Percentiles rank a stretch among this genome's conserved stretches.
phyloP scores from a whole-genome alignment of 371 early-diverging fungal genomes.

The Rhizopus sp. region DNA sequence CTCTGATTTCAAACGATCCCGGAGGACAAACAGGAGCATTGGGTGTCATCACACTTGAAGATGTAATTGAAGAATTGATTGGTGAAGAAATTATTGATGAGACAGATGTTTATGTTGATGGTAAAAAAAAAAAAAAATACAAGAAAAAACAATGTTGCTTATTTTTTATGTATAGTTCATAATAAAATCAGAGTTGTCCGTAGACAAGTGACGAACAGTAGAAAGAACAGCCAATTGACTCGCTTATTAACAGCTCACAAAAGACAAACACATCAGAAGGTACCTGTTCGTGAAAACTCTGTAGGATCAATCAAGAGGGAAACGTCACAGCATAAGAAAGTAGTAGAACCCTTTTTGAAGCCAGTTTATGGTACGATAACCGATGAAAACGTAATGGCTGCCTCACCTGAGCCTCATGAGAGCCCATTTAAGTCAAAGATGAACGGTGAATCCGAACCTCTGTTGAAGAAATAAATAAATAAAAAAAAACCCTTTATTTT shows the following conservation, averaged over 20 bases:
- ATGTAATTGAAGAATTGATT: conserved; percentile 96
- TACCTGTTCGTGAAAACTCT: conserved; percentile 18
- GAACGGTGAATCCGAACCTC: conserved; percentile 19
- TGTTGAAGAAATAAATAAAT: conserved; percentile 14
- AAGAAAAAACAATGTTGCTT: neutral
- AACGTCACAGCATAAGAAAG: conserved; percentile 12
- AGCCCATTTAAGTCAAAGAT: neutral
- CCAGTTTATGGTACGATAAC: conserved; percentile 26
- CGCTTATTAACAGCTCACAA: conserved; percentile 27
- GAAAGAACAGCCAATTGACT: conserved; percentile 26
- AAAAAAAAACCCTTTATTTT: neutral
- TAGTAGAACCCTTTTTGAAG: conserved; percentile 28
- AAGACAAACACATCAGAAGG: conserved; percentile 7
- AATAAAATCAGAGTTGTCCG: conserved; percentile 33
- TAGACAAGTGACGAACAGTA: conserved; percentile 24
- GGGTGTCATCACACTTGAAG: conserved; percentile 95
- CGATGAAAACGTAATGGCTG: conserved; percentile 10
- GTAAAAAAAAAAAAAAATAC: conserved; percentile 28
- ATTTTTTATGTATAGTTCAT: conserved; percentile 19
- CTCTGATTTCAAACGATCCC: conserved; percentile 69
- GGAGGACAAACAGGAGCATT: conserved; percentile 56
- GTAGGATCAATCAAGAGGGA: conserved; percentile 8
- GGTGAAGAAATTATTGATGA: conserved; percentile 94
- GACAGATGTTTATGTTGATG: conserved; percentile 91
- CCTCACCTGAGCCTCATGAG: conserved; percentile 16